These are phyloP conservation scores for Gautieria morchelliformis DNA, from an alignment of 768 basidiomycete species.

Conservation along the genomic window DNA sequence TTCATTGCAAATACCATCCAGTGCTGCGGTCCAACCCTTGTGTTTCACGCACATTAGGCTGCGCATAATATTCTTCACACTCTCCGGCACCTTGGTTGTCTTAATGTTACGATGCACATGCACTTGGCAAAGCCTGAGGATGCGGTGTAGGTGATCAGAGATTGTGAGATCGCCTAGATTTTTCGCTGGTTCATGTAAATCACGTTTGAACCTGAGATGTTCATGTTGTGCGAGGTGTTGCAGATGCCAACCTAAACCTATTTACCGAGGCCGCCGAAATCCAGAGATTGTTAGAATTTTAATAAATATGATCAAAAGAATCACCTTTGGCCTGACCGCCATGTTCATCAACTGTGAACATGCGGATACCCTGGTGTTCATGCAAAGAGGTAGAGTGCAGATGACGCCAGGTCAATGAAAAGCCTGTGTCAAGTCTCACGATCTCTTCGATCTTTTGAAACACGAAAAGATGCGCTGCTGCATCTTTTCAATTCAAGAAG, in stretches of 20 bases:
- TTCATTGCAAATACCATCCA: not conserved
- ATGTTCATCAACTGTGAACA: not conserved
- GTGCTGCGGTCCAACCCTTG: not conserved
- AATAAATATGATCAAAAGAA: not conserved
- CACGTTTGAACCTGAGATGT: not conserved
- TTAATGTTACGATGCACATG: not conserved
- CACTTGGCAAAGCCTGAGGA: not conserved
- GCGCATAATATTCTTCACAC: not conserved
- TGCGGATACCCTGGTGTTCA: not conserved
- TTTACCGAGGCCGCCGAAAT: too few relatives aligned
- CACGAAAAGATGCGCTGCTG: not conserved
- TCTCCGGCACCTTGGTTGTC: not conserved
- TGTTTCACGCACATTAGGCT: not conserved
- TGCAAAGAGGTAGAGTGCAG: not conserved
- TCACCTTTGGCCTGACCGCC: not conserved
- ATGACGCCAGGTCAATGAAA: not conserved
- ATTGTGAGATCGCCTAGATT: not conserved
- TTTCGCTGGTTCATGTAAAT: not conserved
- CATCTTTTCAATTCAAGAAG: not conserved
- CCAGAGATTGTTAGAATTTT: not conserved
- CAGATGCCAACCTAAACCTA: not conserved
- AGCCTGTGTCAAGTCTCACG: not conserved
- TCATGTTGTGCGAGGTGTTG: not conserved
- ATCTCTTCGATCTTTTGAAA: not conserved
- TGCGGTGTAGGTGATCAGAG: not conserved